These are phyloP conservation scores for Prunus persica DNA, from an alignment of 306 rosid genomes.

Conservation along the genomic window DNA sequence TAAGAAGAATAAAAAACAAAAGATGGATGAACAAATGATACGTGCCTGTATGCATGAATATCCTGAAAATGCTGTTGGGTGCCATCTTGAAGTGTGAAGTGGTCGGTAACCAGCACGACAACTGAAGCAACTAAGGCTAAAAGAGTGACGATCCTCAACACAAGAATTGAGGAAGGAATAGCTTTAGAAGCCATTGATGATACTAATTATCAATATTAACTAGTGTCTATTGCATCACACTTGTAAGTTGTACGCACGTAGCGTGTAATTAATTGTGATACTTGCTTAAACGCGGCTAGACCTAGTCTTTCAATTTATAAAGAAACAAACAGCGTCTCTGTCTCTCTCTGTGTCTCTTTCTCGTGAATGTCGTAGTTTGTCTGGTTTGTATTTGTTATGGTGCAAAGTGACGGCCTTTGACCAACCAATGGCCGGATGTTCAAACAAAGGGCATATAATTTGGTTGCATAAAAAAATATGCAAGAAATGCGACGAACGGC, in stretches of 20 bases:
- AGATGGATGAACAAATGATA: neutral
- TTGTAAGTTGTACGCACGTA: no score
- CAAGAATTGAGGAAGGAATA: slow-evolving; percentile 32
- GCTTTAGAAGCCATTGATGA: slow-evolving; percentile 14
- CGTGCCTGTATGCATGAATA: slow-evolving; percentile 31
- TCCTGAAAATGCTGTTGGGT: slow-evolving; percentile 28
- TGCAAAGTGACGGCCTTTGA: neutral
- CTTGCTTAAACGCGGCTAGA: no score
- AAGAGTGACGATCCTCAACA: slow-evolving; percentile 43
- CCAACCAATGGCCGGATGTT: neutral
- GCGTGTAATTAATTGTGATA: no score
- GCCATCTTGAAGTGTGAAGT: slow-evolving; percentile 20
- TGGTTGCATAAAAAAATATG: neutral
- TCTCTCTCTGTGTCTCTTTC: neutral
- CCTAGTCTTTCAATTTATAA: neutral
- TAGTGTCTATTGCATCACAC: no score
- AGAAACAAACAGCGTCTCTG: neutral
- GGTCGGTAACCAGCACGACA: slow-evolving; percentile 28
- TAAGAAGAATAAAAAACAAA: no score
- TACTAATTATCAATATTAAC: no score
- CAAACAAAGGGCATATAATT: neutral
- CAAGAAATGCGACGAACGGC: neutral
- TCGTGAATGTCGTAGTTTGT: neutral
- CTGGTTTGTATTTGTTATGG: neutral
- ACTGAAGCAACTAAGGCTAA: slow-evolving; percentile 32